phyloP scores from a whole-genome alignment of 306 rosid genomes.

The Purshia tridentata region DNA sequence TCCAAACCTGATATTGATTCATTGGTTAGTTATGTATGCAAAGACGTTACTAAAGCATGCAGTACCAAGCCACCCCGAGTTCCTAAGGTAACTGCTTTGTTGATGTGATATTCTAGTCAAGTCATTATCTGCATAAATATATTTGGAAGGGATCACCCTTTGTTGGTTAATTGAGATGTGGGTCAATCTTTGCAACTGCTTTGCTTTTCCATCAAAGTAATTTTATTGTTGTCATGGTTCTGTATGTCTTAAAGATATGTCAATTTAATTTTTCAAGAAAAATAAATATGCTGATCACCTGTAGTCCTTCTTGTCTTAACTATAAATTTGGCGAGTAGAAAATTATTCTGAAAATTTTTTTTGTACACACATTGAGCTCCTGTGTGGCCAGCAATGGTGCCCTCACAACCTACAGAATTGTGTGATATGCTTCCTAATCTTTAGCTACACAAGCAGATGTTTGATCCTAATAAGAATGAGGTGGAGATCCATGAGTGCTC shows the following conservation, averaged over 20 bases:
- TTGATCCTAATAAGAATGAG: not conserved
- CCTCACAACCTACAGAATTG: not conserved
- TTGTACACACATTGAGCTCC: not conserved
- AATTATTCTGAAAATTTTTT: not conserved
- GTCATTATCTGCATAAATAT: slow-evolving; percentile 10
- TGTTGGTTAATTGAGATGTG: not conserved
- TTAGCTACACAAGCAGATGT: not conserved
- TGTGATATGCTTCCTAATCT: not conserved
- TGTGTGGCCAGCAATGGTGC: not conserved
- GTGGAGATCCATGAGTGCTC: not conserved
- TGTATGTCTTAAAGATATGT: not conserved
- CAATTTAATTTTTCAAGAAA: not conserved
- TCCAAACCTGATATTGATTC: slow-evolving; percentile 63
- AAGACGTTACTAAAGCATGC: slow-evolving; percentile 76
- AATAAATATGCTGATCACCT: not conserved
- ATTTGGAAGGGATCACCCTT: not conserved
- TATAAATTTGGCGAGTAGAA: not conserved
- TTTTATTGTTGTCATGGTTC: not conserved
- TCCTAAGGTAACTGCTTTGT: slow-evolving; percentile 68
- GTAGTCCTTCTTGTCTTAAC: not conserved
- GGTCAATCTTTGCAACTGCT: not conserved
- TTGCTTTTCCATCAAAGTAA: not conserved
- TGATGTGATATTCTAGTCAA: slow-evolving; percentile 22
- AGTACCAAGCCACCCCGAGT: slow-evolving; percentile 75
- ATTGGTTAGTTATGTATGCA: slow-evolving; percentile 62